Base-by-base conservation (phyloP, 139 green algal genomes). In the Pleodorina starrii region DNA sequence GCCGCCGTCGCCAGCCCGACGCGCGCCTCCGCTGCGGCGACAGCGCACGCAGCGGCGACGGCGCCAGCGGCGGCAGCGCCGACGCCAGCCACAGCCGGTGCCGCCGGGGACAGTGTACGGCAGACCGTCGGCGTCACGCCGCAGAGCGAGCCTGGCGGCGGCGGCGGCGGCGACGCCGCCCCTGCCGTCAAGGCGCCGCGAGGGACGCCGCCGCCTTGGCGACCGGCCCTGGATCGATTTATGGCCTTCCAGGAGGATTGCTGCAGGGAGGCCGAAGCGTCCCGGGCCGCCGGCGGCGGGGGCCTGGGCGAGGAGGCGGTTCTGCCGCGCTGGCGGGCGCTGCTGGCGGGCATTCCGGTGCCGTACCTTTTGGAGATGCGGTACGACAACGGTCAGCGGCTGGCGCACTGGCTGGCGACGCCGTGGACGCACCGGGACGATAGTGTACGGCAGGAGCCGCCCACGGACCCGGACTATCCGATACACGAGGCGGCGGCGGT, bases 381-480 rank as follows among this genome's bases (percentile, higher is more conserved):
- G 80, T 0, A 60, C 2, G 5, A 21, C 5, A 86, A 86, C 40
- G 80, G 80, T 21, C 80, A 86, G 60, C 27, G 59, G 23, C n/a
- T 86, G 80, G 80, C 80, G 54, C 80, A 86, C 80, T 86, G 80
- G 80, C 59, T 86, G 54, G 80, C 59, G 1, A 76, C 80, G 29
- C 80, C 80, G 29, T 38, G 40, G 36, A 43, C 40, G 3, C 29
- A 60, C 25, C 11, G 68, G 40, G 38, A 76, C 0, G 57, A 63
- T 29, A 9, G 4, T 9, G 42, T 29, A 40, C 9, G 0, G 40
- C 40, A n/a, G 54, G 32, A n/a, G 29, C 59, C 59, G 80, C 80
- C 59, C 16, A 38, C 21, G 40, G 40, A 46, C 42, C 80, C 59
- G 25, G 42, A 86, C 27, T 29, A 5, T 2, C 59, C 59, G 43